A percentile compares a stretch with the other conserved stretches of the same genome.
Conservation (phyloP, 2,329 filamentous ascomycete species). For the Botryotinia narcissicola region DNA sequence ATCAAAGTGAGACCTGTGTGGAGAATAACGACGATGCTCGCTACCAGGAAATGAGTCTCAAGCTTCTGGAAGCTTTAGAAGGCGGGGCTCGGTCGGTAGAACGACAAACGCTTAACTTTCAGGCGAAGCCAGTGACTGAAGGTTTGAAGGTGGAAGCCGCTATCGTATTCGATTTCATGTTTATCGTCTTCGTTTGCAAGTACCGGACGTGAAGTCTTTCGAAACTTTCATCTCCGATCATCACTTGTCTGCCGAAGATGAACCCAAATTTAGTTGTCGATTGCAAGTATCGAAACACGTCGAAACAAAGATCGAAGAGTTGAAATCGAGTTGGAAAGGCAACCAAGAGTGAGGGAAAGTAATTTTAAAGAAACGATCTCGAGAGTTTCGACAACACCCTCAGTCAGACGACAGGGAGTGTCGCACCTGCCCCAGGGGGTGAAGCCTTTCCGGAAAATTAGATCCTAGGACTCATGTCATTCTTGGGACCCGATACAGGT, state of each 20-base stretch:
- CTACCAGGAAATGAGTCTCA: not conserved
- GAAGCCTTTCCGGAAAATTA: not conserved
- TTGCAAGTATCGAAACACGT: not conserved
- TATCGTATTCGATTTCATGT: not conserved
- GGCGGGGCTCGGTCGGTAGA: not conserved
- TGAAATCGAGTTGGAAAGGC: not conserved
- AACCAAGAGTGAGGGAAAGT: not conserved
- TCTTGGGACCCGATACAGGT: not conserved
- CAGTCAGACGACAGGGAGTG: not conserved
- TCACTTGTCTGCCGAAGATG: not conserved
- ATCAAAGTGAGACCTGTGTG: not conserved
- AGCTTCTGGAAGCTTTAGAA: constrained; percentile 7
- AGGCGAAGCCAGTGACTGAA: not conserved
- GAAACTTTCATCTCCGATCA: not conserved
- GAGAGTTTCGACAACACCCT: not conserved
- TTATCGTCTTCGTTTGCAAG: not conserved
- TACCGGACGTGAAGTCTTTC: not conserved
- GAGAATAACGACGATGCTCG: constrained; percentile 4
- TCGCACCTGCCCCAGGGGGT: not conserved
- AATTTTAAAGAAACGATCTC: not conserved
- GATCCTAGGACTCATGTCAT: not conserved
- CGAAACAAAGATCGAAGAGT: not conserved
- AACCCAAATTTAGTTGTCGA: not conserved
- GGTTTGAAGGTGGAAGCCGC: not conserved
- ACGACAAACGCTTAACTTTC: not conserved